Conservation (phyloP, 768 basidiomycete species). For the Amanita phalloides region DNA sequence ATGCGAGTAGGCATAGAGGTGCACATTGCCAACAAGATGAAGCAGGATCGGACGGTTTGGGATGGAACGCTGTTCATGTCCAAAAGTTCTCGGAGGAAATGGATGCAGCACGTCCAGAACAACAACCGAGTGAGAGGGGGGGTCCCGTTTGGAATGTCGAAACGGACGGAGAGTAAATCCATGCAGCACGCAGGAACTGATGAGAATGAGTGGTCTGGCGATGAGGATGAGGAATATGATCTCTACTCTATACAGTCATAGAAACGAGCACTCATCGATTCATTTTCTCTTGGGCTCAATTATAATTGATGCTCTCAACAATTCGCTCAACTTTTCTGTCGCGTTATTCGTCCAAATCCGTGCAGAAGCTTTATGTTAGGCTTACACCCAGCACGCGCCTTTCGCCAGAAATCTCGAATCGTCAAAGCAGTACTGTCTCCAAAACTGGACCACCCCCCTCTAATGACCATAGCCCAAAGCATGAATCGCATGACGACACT, state of each 20-base stretch:
- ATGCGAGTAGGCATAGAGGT: slow-evolving; percentile 6
- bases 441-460: not conserved
- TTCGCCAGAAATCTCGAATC: slow-evolving; percentile 6
- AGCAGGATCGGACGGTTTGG: slow-evolving; percentile 15
- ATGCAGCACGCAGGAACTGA: slow-evolving; percentile 2
- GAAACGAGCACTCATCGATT: no score
- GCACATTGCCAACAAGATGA: slow-evolving; percentile 12
- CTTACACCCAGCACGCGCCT: not conserved
- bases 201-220: not conserved
- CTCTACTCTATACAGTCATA: not conserved
- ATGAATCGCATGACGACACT: slow-evolving; percentile 34
- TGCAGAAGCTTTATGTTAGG: not conserved
- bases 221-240: not conserved
- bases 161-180: not conserved
- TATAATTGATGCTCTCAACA: not conserved
- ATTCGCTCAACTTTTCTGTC: not conserved
- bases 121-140: slow-evolving; percentile 2
- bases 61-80: slow-evolving; percentile 18
- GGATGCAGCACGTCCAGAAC: slow-evolving; percentile 7
- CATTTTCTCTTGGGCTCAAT: no score
- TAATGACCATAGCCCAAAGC: slow-evolving; percentile 13
- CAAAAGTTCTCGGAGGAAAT: slow-evolving; percentile 5
- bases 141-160: not conserved
- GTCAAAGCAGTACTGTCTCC: slow-evolving; percentile 6
- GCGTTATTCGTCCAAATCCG: not conserved